Conservation (phyloP, 257 asterid species). For the Solanum paucissectum region DNA sequence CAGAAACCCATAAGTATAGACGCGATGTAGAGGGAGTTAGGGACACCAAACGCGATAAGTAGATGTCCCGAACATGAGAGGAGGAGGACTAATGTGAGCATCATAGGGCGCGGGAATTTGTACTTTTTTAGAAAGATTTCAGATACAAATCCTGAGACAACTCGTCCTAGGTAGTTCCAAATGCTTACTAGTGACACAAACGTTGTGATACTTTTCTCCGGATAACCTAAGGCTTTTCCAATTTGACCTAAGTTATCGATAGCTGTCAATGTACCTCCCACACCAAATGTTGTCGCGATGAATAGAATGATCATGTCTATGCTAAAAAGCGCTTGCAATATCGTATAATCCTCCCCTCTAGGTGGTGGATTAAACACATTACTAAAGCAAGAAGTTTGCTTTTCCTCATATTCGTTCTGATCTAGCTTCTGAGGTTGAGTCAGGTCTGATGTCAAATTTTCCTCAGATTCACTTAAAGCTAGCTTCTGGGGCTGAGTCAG, state of each 20-base stretch:
- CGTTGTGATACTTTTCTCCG: constrained; percentile 23
- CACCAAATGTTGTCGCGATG: constrained; percentile 27
- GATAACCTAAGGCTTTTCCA: constrained; percentile 30
- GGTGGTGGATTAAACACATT: constrained; percentile 29
- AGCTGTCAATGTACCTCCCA: constrained; percentile 41
- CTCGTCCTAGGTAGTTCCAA: constrained; percentile 41
- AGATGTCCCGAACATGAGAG: constrained; percentile 33
- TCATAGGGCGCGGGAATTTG: constrained; percentile 32
- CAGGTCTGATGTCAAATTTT: neutral
- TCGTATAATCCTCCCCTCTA: constrained; percentile 33
- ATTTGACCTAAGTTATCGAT: constrained; percentile 40
- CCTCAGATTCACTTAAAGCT: neutral
- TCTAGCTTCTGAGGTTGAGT: neutral
- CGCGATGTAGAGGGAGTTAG: constrained; percentile 30
- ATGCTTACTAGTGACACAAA: constrained; percentile 42
- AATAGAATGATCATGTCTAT: constrained; percentile 30
- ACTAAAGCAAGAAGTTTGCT: constrained; percentile 13
- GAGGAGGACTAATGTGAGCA: constrained; percentile 29
- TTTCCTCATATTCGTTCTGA: neutral
- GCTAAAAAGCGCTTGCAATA: constrained; percentile 33
- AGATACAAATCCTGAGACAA: constrained; percentile 27
- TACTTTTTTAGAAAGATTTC: constrained; percentile 25
- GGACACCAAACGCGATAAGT: constrained; percentile 31
- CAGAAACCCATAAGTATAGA: constrained; percentile 35
- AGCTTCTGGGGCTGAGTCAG: neutral